Conservation (phyloP, 306 rosid genomes). For the Vigna angularis region DNA sequence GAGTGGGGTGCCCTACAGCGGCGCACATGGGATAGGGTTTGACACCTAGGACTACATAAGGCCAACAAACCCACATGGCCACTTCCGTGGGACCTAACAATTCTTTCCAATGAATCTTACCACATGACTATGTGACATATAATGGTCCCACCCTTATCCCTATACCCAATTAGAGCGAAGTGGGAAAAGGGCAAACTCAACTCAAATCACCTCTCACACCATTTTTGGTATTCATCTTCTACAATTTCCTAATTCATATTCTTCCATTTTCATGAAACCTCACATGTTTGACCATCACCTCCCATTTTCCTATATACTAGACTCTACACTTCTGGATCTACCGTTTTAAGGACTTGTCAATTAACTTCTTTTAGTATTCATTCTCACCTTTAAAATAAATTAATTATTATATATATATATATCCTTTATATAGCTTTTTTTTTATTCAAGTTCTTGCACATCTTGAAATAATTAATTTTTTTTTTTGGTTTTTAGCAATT, state of each 20-base stretch:
- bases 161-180: conserved; percentile 3
- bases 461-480: too few species aligned
- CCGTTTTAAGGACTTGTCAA: conserved; percentile 8
- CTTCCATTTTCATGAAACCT: conserved; percentile 21
- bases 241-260: neutral
- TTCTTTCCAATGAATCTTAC: conserved; percentile 55
- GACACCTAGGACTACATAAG: conserved; percentile 62
- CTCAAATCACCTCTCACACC: conserved; percentile 1
- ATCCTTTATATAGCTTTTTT: too few species aligned
- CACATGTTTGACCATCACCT: conserved; percentile 23
- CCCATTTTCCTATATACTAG: conserved; percentile 10
- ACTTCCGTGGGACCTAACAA: conserved; percentile 49
- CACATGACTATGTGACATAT: conserved; percentile 54
- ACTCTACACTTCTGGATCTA: neutral
- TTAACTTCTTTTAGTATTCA: neutral
- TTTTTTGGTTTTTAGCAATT: too few species aligned
- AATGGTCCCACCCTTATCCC: conserved; percentile 47
- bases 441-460: too few species aligned
- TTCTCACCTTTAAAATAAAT: too few species aligned
- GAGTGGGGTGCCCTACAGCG: conserved; percentile 76
- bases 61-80: conserved; percentile 80
- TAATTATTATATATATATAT: too few species aligned
- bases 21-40: conserved; percentile 90
- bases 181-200: neutral
- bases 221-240: conserved; percentile 9